Conservation (phyloP, 2,329 filamentous ascomycete genomes). For the Rasamsonia emersonii region DNA sequence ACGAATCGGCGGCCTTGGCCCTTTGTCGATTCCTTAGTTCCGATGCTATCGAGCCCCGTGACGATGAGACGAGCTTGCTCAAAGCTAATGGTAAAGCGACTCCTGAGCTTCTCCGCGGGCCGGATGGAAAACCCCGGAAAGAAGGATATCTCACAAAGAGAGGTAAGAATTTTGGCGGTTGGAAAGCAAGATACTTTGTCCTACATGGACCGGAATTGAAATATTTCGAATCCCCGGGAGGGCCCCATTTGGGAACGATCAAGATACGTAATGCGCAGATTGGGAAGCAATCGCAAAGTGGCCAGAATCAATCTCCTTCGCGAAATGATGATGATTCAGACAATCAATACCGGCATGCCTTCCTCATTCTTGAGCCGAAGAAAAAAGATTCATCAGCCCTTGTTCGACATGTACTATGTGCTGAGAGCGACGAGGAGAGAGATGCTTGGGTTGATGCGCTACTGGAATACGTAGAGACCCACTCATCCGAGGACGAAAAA, state of each 20-base stretch:
- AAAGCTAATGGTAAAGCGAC: conserved; percentile 27
- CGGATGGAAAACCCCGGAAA: conserved; percentile 61
- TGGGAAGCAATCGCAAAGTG: conserved; percentile 71
- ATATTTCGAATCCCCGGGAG: conserved; percentile 87
- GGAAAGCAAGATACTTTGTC: conserved; percentile 77
- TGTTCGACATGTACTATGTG: conserved; percentile 89
- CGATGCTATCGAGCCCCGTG: conserved; percentile 49
- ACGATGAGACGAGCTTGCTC: conserved; percentile 45
- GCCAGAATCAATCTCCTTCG: conserved; percentile 54
- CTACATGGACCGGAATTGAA: conserved; percentile 64
- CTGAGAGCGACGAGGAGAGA: conserved; percentile 85
- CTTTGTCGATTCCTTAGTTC: conserved; percentile 79
- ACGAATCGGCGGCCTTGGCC: conserved; percentile 65
- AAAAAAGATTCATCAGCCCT: conserved; percentile 84
- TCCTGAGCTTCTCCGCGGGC: conserved; percentile 36
- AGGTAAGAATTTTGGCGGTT: conserved; percentile 97
- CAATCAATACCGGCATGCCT: conserved; percentile 93
- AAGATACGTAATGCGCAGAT: conserved; percentile 88
- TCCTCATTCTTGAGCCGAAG: conserved; percentile 90
- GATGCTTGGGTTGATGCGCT: conserved; percentile 91
- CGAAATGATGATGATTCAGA: conserved; percentile 64
- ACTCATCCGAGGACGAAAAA: conserved; percentile 24
- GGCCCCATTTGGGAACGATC: conserved; percentile 85
- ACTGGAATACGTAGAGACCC: conserved; percentile 70
- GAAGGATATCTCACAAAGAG: conserved; percentile 92